These are phyloP conservation scores for Lentinula novae-zelandiae DNA, from an alignment of 1,284 basidiomycete species.

Conservation along the genomic window DNA sequence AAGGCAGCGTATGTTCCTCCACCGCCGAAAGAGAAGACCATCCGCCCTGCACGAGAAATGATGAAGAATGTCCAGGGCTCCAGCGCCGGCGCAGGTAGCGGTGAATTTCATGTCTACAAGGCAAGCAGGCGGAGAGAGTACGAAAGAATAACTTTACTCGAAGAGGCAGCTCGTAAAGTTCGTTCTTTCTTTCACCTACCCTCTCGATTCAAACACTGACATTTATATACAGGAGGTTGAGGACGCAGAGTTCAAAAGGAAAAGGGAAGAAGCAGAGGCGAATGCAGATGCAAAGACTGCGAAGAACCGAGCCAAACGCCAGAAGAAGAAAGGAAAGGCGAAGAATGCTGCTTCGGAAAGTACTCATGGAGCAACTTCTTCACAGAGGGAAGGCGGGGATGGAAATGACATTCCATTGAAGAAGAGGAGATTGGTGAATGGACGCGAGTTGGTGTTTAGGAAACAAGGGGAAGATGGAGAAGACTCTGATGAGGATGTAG, in stretches of 20 bases:
- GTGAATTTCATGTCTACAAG: slow-evolving; percentile 99
- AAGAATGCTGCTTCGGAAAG: slow-evolving; percentile 25
- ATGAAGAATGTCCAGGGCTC: slow-evolving; percentile 98
- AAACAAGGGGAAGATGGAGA: slow-evolving; percentile 46
- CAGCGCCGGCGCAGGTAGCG: slow-evolving; percentile 89
- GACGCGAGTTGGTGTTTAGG: slow-evolving; percentile 56
- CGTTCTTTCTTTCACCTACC: slow-evolving; percentile 14
- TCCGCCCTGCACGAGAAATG: slow-evolving; percentile 85
- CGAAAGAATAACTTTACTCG: slow-evolving; percentile 89
- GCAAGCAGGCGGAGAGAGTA: slow-evolving; percentile 92
- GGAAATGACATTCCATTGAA: slow-evolving; percentile 36
- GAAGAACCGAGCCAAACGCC: slow-evolving; percentile 87
- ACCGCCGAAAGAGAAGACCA: slow-evolving; percentile 72
- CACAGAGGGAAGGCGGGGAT: slow-evolving; percentile 21
- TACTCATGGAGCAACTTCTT: slow-evolving; percentile 21
- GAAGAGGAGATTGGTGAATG: slow-evolving; percentile 51
- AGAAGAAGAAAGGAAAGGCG: slow-evolving; percentile 80
- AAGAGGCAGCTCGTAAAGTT: slow-evolving; percentile 79
- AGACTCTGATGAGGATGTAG: slow-evolving; percentile 17
- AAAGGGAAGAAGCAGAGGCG: slow-evolving; percentile 61
- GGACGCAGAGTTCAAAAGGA: slow-evolving; percentile 61
- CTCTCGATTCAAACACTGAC: not conserved
- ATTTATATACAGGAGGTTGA: slow-evolving; percentile 54
- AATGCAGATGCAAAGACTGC: slow-evolving; percentile 82
- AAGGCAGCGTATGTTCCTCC: slow-evolving; percentile 77